A percentile compares a stretch with the other conserved stretches of the same genome.
phyloP scores from a whole-genome alignment of 208 protist genomes.

The Crithidia bombi region DNA sequence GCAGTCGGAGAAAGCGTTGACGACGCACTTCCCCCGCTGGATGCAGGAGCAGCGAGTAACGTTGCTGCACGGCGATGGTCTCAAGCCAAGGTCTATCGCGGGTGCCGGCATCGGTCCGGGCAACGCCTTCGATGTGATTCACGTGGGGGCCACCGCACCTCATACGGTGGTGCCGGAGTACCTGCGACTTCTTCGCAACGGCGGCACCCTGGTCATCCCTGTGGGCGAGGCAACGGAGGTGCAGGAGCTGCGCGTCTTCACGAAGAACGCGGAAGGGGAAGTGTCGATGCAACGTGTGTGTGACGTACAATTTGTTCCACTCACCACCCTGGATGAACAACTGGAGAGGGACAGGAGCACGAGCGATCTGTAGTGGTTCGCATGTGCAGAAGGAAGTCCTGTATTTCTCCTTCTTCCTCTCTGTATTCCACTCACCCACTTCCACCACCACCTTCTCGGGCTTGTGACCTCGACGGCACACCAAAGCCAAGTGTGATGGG shows the following conservation, averaged over 20 bases:
- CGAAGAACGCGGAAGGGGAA: conserved; percentile 56
- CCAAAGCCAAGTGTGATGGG: no score
- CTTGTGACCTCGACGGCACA: no score
- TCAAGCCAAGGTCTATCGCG: conserved; percentile 32
- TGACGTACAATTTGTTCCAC: conserved; percentile 77
- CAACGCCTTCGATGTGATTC: conserved; percentile 78
- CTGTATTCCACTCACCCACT: no score
- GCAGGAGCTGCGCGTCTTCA: conserved; percentile 74
- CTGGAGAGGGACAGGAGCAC: conserved; percentile 7
- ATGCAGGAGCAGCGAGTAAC: conserved; percentile 41
- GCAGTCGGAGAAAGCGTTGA: conserved; percentile 43
- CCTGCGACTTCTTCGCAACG: conserved; percentile 47
- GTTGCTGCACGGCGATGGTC: conserved; percentile 76
- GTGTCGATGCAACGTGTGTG: conserved; percentile 41
- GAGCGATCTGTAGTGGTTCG: neutral
- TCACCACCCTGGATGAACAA: conserved; percentile 72
- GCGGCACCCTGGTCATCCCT: conserved; percentile 77
- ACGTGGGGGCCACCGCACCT: conserved; percentile 81
- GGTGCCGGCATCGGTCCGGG: neutral
- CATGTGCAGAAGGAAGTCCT: neutral
- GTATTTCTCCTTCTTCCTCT: no score
- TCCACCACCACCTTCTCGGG: no score
- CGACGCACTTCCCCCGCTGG: conserved; percentile 50
- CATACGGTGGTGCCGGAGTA: conserved; percentile 47
- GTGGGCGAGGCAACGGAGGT: conserved; percentile 56